phyloP scores from a whole-genome alignment of 2,329 filamentous ascomycete species.

The Claviceps arundinis region DNA sequence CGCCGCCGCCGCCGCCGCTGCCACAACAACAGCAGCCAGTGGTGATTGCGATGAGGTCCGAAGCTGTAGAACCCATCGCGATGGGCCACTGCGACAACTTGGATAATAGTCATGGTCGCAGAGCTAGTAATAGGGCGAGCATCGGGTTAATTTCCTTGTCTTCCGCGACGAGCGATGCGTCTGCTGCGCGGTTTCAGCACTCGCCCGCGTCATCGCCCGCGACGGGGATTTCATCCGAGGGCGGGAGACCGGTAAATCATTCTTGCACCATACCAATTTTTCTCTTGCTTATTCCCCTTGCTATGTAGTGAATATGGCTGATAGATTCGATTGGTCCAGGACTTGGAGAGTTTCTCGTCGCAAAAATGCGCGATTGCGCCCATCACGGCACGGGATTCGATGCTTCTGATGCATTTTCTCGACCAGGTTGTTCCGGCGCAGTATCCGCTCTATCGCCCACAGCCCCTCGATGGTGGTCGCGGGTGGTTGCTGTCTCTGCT shows the following conservation, averaged over 20 bases:
- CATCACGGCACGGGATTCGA: conserved; percentile 11
- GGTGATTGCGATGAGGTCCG: neutral
- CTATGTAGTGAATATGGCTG: neutral
- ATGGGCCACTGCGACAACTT: neutral
- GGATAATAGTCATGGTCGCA: neutral
- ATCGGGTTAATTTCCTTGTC: neutral
- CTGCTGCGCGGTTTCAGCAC: neutral
- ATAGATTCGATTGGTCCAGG: neutral
- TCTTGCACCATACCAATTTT: neutral
- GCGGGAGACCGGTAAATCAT: neutral
- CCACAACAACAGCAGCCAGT: neutral
- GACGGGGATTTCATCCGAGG: neutral
- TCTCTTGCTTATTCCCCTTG: neutral
- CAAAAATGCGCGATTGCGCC: neutral
- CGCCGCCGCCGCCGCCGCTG: no score
- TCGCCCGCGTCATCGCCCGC: neutral
- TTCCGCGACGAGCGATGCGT: neutral
- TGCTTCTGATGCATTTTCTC: conserved; percentile 16
- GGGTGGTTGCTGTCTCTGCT: conserved; percentile 16
- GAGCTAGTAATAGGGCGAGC: neutral
- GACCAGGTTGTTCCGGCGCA: conserved; percentile 17
- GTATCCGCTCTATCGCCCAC: conserved; percentile 15
- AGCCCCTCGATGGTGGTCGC: conserved; percentile 12
- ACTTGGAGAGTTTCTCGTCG: neutral
- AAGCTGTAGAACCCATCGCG: neutral